A percentile compares a stretch with the other conserved stretches of the same genome.
These are phyloP conservation scores for Xanthoconium separans DNA, from an alignment of 1,284 basidiomycete species.

Conservation along the genomic window DNA sequence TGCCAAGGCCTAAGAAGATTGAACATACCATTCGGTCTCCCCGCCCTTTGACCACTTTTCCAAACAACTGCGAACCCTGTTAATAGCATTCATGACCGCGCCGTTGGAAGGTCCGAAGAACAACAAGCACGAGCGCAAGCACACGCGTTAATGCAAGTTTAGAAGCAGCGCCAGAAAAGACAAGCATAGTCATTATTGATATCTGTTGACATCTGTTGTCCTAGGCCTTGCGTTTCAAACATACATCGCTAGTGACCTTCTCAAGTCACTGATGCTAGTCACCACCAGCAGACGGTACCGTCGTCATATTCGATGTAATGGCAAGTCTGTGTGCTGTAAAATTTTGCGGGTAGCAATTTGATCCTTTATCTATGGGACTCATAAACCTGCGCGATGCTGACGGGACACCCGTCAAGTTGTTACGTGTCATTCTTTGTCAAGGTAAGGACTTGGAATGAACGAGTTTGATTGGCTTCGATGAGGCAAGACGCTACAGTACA, in stretches of 20 bases:
- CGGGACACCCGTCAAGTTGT: no score
- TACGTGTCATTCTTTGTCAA: no score
- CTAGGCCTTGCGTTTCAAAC: slow-evolving; percentile 23
- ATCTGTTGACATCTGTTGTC: slow-evolving; percentile 30
- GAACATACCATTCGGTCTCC: slow-evolving; percentile 57
- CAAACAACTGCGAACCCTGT: slow-evolving; percentile 45
- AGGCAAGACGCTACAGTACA: no score
- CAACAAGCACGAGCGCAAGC: slow-evolving; percentile 18
- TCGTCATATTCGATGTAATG: not conserved
- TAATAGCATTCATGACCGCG: slow-evolving; percentile 51
- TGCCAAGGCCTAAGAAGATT: slow-evolving; percentile 6
- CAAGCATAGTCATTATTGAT: slow-evolving; percentile 27
- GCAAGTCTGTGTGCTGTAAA: not conserved
- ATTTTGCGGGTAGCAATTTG: not conserved
- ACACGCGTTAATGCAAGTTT: slow-evolving; percentile 11
- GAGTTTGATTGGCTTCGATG: no score
- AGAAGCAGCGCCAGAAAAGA: slow-evolving; percentile 15
- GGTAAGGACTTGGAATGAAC: no score
- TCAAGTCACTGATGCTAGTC: not conserved
- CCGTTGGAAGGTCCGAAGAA: slow-evolving; percentile 9
- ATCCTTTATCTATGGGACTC: not conserved
- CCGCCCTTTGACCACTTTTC: slow-evolving; percentile 57
- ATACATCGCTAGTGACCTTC: not conserved
- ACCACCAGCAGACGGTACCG: not conserved
- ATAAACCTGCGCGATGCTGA: not conserved